Percentiles rank a stretch among this genome's conserved stretches.
Evolutionary conservation across 164 flowering plant genomes (phyloP).

Genomic region (Cinnamomum chago): DNA sequence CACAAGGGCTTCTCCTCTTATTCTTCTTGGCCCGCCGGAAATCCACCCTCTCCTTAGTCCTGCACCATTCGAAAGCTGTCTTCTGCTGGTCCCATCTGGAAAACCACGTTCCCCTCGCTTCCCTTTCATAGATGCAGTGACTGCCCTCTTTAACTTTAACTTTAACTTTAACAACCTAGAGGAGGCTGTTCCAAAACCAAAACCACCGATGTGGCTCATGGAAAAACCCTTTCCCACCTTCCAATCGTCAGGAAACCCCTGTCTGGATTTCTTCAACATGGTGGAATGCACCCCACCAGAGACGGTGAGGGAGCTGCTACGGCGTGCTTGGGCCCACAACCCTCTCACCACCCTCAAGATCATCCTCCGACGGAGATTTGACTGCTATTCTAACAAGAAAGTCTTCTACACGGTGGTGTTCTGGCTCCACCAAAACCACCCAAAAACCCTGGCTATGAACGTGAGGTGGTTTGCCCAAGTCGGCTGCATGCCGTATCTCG

Average conservation of each 20-base stretch:
- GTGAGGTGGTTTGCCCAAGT: conserved; percentile 21
- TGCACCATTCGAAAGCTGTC: neutral
- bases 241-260: no score
- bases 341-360: no score
- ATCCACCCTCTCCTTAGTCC: neutral
- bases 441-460: conserved; percentile 34
- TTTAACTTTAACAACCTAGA: neutral
- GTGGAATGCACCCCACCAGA: no score
- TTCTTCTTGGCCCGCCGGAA: conserved; percentile 1
- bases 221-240: conserved; percentile 41
- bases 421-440: conserved; percentile 38
- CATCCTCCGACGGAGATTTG: conserved; percentile 44
- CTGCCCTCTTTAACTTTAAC: neutral
- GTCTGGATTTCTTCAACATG: no score
- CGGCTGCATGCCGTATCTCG: conserved; percentile 31
- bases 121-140: conserved; percentile 5
- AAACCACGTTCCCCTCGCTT: no score
- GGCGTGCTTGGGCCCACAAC: no score
- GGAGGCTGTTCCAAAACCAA: neutral
- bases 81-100: no score
- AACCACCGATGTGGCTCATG: conserved; percentile 28
- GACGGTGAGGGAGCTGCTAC: no score
- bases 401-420: conserved; percentile 34
- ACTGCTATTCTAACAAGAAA: conserved; percentile 28
- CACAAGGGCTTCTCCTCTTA: conserved; percentile 1